Evolutionary conservation across 2,329 filamentous ascomycete species (phyloP).

Genomic region (Metarhizium humberi): DNA sequence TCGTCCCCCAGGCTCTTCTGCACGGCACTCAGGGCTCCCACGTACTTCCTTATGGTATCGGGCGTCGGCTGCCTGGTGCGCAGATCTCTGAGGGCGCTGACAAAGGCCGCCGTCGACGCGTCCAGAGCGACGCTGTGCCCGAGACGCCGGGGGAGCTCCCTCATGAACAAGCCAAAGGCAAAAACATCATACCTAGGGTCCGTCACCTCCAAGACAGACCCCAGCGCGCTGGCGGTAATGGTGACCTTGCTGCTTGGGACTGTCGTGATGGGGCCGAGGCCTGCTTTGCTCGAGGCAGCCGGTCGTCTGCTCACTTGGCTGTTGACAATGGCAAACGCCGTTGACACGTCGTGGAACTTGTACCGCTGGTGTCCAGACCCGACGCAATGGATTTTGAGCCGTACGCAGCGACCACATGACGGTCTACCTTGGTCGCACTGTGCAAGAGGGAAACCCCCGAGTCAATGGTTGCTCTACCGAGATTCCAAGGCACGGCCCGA

Average conservation of each 20-base stretch:
- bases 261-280: background rate
- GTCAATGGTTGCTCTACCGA: too few species aligned
- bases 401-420: slow-evolving; percentile 1
- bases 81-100: slow-evolving; percentile 14
- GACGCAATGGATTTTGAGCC: background rate
- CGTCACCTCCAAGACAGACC: slow-evolving; percentile 23
- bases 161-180: slow-evolving; percentile 36
- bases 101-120: slow-evolving; percentile 21
- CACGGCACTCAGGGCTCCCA: slow-evolving; percentile 18
- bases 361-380: background rate
- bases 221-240: slow-evolving; percentile 10
- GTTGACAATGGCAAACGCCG: background rate
- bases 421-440: slow-evolving; percentile 1
- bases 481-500: too few species aligned
- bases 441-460: background rate
- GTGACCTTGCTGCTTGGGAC: background rate
- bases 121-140: slow-evolving; percentile 37
- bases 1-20: slow-evolving; percentile 17
- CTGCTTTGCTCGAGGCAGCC: background rate
- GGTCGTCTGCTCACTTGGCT: background rate
- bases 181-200: slow-evolving; percentile 36
- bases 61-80: slow-evolving; percentile 12
- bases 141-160: slow-evolving; percentile 33
- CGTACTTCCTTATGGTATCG: slow-evolving; percentile 18
- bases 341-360: background rate